Evolutionary conservation across 148 eudicot species (phyloP), one percentile per base, ranked within the genome.

Genomic region (Rhododendron molle): DNA sequence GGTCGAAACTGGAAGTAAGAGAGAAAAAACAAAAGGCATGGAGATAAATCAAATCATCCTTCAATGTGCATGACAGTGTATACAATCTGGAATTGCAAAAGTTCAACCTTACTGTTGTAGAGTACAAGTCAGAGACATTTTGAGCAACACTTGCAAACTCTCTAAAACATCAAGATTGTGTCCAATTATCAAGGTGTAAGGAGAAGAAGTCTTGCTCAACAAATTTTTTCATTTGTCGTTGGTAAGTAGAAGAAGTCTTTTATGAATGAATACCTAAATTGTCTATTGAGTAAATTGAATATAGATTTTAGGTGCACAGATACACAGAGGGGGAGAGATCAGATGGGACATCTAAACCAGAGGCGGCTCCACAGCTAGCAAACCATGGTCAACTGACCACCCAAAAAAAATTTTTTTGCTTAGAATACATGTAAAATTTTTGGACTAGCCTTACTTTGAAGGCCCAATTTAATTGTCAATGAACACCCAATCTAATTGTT

Each of bases 1-100:
- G 60, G 98, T 95, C 76, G 97, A 95, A 81, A 94, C 98, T 96
- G 90, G 52, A 87, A 58, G 52, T 40, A 52, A 78, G 46, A 83
- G 32, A 78, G n/a, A 21, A 58, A 62, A 21, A 84, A 30, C 44
- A 71, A 74, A 71, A 73, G 82, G 81, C 40, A 86, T 16, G 73
- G 50, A 69, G 6, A n/a, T 74, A 30, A 85, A 79, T 83, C 65
- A 23, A 56, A 83, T 52, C 67, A 77, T 23, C 49, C 5, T 73
- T 15, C 15, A 18, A 67, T 47, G 67, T 10, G 44, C 26, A 49
- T 44, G 73, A 26, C 71, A 74, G 71, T 65, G 38, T 67, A 49
- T 20, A 80, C 32, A 36, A 49, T 26, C 60, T 38, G 38, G 20
- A 52, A 16, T 80, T 30, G 60, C 76, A 76, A 38, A 52, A 84